Evolutionary conservation across 768 basidiomycete species (phyloP), one percentile per base, ranked within the genome.

Genomic region (Mycena olivaceomarginata): DNA sequence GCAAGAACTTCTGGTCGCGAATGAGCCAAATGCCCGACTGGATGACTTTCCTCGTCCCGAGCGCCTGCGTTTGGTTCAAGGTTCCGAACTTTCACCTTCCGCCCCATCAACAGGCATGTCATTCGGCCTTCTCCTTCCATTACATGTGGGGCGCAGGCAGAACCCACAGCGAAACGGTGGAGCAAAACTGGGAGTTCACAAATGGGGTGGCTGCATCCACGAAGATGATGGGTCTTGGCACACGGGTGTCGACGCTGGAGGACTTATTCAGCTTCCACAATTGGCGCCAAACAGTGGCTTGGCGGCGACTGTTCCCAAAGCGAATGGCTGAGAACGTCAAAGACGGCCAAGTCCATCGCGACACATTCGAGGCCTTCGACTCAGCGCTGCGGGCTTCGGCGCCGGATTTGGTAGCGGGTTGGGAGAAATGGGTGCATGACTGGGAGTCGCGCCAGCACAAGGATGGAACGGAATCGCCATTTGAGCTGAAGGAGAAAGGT

Each of bases 71-170:
- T 0, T 69, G 67, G 67, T 69, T 51, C 48, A 69, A 69, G 39
- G 53, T 69, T 16, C 67, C 67, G 4, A 69, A 57, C 22, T 69
- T 69, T 39, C 67, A 69, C 51, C 37, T 69, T 11, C 67, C 31
- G 4, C 2, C 22, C 18, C 67, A 69, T 20, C 56, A 57, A n/a
- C 22, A 18, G 16, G 11, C 40, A 3, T 65, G 40, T 20, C 63
- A 65, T 22, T 65, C 63, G 7, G 16, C 63, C 2, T 46, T 25
- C 20, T 65, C 63, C 6, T 65, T 65, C 16, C 63, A 65, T 40
- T 43, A 46, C 11, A 65, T 65, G 40, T 65, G 63, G 63, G 63
- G 63, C 1, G 63, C 63, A 1, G 63, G 63, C n/a, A 16, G n/a
- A n/a, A 56, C 53, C 18, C n/a, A 56, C 53, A 6, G 9, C 9